Conservation (phyloP, 2,329 filamentous ascomycete genomes). For the Trichoderma asperellum region DNA sequence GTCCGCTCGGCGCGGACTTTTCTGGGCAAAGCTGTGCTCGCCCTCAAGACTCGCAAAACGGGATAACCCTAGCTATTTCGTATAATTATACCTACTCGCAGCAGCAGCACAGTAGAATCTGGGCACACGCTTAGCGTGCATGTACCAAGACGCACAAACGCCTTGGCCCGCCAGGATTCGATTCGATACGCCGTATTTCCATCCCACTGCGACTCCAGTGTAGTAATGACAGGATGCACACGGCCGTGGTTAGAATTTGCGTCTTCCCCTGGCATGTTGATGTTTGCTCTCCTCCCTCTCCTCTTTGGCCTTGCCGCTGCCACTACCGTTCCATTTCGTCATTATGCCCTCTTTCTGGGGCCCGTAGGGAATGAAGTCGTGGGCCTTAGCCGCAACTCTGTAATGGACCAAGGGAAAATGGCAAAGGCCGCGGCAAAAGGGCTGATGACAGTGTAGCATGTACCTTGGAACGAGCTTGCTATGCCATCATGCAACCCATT, state of each 20-base stretch:
- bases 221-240: not conserved
- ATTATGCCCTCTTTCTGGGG: not conserved
- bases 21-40: slow-evolving; percentile 8
- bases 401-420: not conserved
- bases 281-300: not conserved
- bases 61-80: slow-evolving; percentile 14
- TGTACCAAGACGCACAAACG: not conserved
- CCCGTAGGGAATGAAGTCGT: not conserved
- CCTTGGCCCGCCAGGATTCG: not conserved
- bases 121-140: not conserved
- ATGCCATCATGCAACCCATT: not conserved
- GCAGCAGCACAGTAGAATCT: not conserved
- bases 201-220: not conserved
- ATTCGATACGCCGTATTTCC: not conserved
- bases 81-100: not conserved
- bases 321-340: not conserved
- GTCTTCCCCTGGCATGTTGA: not conserved
- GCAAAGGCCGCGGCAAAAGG: not conserved
- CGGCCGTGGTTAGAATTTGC: not conserved
- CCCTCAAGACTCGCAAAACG: not conserved
- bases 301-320: not conserved
- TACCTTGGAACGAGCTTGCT: not conserved
- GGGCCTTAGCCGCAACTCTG: not conserved
- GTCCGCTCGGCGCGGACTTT: slow-evolving; percentile 27
- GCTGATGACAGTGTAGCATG: not conserved